Percentiles rank a stretch among this genome's conserved stretches.
phyloP scores from a whole-genome alignment of 805 yeast genomes.

The Barnettozyma salicaria region DNA sequence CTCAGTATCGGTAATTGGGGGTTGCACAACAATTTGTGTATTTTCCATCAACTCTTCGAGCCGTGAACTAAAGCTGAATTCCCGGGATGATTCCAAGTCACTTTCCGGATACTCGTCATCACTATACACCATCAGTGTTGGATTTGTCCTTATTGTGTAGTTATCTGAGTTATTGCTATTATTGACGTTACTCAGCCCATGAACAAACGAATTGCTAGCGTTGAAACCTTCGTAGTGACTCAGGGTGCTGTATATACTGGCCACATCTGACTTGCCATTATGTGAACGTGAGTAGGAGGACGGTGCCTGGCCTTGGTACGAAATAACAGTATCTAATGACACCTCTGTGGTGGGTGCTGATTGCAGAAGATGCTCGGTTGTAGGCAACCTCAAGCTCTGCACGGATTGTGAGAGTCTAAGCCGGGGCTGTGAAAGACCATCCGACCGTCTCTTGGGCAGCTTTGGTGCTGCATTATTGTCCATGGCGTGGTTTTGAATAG shows the following conservation, averaged over 20 bases:
- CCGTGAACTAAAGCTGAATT: slow-evolving; percentile 13
- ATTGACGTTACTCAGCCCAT: background rate
- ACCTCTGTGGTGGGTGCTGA: slow-evolving; percentile 32
- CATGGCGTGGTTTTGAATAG: too few relatives aligned
- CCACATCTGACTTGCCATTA: slow-evolving; percentile 1
- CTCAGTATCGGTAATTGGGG: background rate
- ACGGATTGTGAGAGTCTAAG: slow-evolving; percentile 11
- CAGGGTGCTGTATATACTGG: slow-evolving; percentile 6
- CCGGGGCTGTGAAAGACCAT: too few relatives aligned
- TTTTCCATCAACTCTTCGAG: slow-evolving; percentile 20
- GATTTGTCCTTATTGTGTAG: slow-evolving; percentile 24
- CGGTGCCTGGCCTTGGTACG: background rate
- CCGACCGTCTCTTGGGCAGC: too few relatives aligned
- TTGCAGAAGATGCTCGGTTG: too few relatives aligned
- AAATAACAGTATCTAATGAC: slow-evolving; percentile 18
- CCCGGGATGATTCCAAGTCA: slow-evolving; percentile 3
- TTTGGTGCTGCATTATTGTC: too few relatives aligned
- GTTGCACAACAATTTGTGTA: slow-evolving; percentile 11
- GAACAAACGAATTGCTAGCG: background rate
- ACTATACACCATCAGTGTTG: slow-evolving; percentile 26
- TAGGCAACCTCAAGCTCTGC: slow-evolving; percentile 16
- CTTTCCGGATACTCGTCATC: slow-evolving; percentile 17
- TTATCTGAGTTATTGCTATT: slow-evolving; percentile 14
- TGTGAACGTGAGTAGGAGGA: too few relatives aligned
- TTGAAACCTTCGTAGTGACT: slow-evolving; percentile 3